Base-by-base conservation (phyloP, 345 rosid species). In the Limnanthes douglasii region DNA sequence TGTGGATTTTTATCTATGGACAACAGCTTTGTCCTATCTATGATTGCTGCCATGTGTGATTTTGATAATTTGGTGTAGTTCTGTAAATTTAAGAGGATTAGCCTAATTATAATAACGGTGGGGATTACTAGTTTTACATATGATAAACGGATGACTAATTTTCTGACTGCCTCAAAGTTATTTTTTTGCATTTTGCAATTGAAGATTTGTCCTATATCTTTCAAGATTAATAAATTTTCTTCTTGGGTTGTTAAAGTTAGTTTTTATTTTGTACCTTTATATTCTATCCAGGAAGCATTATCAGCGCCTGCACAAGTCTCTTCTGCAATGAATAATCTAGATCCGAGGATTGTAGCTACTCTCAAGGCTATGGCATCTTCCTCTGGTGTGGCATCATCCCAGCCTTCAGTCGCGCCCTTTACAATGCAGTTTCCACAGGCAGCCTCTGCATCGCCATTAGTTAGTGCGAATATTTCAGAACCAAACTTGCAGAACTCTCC, bases 401-500 rank as follows among this genome's bases (percentile, higher is more conserved):
- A 70, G 45, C 52, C 62, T 4, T 24, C 78, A 36, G 47, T 56
- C 20, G 21, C 53, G 3, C 41, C 94, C 43, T 67, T 61, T 57
- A 59, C 81, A 25, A 27, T 47, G 49, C 96, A 69, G 57, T 72
- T 66, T 36, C 65, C 73, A 33, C 65, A 60, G 38, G 68, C 53
- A n/a, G 34, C 82, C 47, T 41, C 76, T 16, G 56, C 64, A 56
- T 80, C 73, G 48, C 75, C 75, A 24, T 33, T 70, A 55, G 75
- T 65, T 64, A 71, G 65, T 46, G 65, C 62, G 52, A 45, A 34
- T 35, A 59, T 62, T 32, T 48, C 72, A 34, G 96, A 92, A 46
- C 64, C 65, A 50, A 81, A 66, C 62, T 57, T 78, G 72, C 94
- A 73, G 46, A 67, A 59, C 64, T 92, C 99, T 50, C 98, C 94